Evolutionary conservation across 345 rosid species (phyloP).

Genomic region (Ailanthus altissimus): DNA sequence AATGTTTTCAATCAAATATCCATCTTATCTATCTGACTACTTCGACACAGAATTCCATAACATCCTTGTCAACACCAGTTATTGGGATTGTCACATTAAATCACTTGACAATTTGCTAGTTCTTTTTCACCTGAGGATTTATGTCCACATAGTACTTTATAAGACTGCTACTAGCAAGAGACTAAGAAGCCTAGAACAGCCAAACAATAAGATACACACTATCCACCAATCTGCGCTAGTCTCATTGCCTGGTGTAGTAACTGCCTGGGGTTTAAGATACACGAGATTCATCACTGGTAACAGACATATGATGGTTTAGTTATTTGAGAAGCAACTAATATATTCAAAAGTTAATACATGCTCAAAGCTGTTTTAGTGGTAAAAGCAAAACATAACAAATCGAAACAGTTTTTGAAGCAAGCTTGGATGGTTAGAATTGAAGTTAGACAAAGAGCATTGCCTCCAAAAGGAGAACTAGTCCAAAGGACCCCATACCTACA

Average conservation of each 20-base stretch:
- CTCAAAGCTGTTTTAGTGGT: neutral
- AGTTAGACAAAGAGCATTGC: neutral
- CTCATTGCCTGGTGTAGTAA: neutral
- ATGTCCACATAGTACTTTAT: neutral
- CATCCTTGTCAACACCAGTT: neutral
- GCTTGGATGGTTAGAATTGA: neutral
- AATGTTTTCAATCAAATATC: neutral
- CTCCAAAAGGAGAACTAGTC: neutral
- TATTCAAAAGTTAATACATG: neutral
- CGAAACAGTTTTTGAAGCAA: neutral
- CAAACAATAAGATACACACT: neutral
- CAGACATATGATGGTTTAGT: neutral
- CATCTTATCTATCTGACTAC: neutral
- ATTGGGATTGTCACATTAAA: neutral
- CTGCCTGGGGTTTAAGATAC: too few relatives aligned
- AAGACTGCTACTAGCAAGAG: neutral
- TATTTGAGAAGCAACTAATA: neutral
- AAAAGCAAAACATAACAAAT: neutral
- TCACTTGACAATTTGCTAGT: neutral
- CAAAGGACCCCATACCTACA: neutral
- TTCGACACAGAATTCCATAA: neutral
- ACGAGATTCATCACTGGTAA: neutral
- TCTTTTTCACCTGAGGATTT: neutral
- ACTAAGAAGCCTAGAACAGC: neutral
- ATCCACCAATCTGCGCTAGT: neutral